Base-by-base conservation (phyloP, 2,329 filamentous ascomycete species). In the Xylaria hypoxylon region DNA sequence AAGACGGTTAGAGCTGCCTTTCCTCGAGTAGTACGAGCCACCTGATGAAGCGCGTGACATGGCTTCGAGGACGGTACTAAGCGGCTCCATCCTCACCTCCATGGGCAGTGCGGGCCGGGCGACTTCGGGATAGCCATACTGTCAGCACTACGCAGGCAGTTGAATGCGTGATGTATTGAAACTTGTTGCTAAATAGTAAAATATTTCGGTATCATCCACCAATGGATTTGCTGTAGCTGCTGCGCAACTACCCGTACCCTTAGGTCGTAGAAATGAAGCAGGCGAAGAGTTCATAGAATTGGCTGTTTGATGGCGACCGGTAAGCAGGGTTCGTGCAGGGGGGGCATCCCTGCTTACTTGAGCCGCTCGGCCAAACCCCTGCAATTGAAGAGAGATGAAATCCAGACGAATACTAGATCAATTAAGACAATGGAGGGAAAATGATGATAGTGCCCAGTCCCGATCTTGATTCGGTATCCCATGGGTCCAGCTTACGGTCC, bases 241-340 rank as follows among this genome's bases (percentile, higher is more conserved):
- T 28, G 26, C 19, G 33, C 22, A 61, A 61, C 65, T 68, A 57
- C 58, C 62, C 62, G 65, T 62, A 65, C 62, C 63, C 56, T 67
- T 26, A 55, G 13, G 11, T 33, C 28, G 35, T 44, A 45, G 51
- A 61, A 59, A 52, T 33, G 56, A 55, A 60, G 33, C 31, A 57
- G 53, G 47, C 28, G 59, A 64, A 44, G 38, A 35, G 50, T 52
- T 58, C 35, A 19, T 38, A 28, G 53, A 47, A 50, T 57, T 58
- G 26, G 57, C 59, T 64, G 67, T 60, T 59, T 58, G 48, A 67
- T 42, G 51, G 47, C 28, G 51, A 68, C 62, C 64, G 61, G 62
- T 59, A 63, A 56, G 62, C 68, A 68, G 66, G 68, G 65, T 65
- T 63, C 7, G 51, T 68, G 56, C 65, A 68, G 61, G 68, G 65